These are phyloP conservation scores for Arctostaphylos glauca DNA, from an alignment of 148 eudicot genomes.

Conservation along the genomic window DNA sequence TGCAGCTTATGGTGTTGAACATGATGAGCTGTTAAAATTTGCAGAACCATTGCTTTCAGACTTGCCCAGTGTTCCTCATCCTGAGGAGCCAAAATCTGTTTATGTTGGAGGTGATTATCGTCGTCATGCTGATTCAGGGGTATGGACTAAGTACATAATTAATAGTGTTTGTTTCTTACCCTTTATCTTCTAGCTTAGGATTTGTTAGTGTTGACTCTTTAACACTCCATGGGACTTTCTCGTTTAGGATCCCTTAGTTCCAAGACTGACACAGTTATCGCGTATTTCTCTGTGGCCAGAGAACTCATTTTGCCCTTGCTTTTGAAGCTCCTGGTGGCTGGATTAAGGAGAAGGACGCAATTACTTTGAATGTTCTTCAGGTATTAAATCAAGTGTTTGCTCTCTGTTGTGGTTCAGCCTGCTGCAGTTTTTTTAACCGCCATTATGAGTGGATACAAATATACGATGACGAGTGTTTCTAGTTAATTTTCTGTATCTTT, in stretches of 20 bases:
- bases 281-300: slow-evolving; percentile 29
- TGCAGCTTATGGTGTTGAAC: slow-evolving; percentile 96
- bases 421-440: not conserved
- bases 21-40: slow-evolving; percentile 64
- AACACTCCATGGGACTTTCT: slow-evolving; percentile 14
- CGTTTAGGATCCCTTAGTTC: not conserved
- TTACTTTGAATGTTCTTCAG: slow-evolving; percentile 58
- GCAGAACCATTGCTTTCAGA: slow-evolving; percentile 90
- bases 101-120: slow-evolving; percentile 70
- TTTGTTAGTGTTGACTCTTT: slow-evolving; percentile 15
- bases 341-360: slow-evolving; percentile 52
- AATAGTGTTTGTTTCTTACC: not conserved
- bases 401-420: not conserved
- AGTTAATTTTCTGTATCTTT: not conserved
- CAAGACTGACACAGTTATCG: not conserved
- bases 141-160: slow-evolving; percentile 23
- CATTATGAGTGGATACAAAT: not conserved
- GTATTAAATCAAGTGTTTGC: slow-evolving; percentile 21
- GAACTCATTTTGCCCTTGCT: slow-evolving; percentile 61
- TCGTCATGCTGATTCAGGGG: slow-evolving; percentile 67
- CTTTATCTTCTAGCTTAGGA: not conserved
- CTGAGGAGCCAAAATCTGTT: slow-evolving; percentile 45
- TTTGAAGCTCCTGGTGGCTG: slow-evolving; percentile 69
- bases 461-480: not conserved
- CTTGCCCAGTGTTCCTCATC: slow-evolving; percentile 34